Evolutionary conservation across 2,329 filamentous ascomycete genomes (phyloP).

Genomic region (Chaetomium globosum): DNA sequence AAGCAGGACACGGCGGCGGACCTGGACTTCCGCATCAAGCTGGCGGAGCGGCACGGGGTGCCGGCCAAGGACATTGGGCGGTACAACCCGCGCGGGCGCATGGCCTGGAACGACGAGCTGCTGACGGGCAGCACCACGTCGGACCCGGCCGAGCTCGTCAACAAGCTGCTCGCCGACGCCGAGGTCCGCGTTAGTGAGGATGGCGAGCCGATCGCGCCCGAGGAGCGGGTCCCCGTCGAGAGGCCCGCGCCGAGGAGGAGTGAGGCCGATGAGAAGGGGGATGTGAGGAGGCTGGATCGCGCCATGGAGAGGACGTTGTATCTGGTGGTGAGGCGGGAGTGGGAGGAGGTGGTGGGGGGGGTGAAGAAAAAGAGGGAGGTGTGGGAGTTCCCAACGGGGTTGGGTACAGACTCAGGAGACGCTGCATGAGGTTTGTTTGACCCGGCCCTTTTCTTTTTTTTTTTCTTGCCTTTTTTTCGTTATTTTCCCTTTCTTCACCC

Average conservation of each 20-base stretch:
- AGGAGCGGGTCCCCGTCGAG: constrained; percentile 68
- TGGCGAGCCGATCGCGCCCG: constrained; percentile 59
- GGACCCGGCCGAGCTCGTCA: constrained; percentile 64
- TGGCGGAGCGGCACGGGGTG: constrained; percentile 70
- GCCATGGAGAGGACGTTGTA: constrained; percentile 82
- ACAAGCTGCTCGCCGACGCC: constrained; percentile 74
- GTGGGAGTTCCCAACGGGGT: constrained; percentile 82
- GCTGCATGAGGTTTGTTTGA: constrained; percentile 72
- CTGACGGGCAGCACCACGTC: constrained; percentile 71
- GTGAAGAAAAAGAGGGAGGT: constrained; percentile 54
- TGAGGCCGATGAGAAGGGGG: constrained; percentile 75
- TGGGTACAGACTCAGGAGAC: constrained; percentile 70
- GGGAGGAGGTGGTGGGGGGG: constrained; percentile 65
- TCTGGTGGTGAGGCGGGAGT: constrained; percentile 73
- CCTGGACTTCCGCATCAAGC: constrained; percentile 87
- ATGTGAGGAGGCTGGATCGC: constrained; percentile 77
- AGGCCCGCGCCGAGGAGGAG: constrained; percentile 70
- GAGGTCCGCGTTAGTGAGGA: constrained; percentile 64
- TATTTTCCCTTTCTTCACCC: constrained; percentile 30
- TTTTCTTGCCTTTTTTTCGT: background rate
- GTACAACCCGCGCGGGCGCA: constrained; percentile 63
- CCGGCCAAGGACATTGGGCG: constrained; percentile 81
- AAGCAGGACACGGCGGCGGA: constrained; percentile 83
- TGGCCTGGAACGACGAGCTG: constrained; percentile 91
- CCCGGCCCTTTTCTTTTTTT: constrained; percentile 7